Base-by-base conservation (phyloP, 1,284 basidiomycete species). In the Pulveroboletus sp. region DNA sequence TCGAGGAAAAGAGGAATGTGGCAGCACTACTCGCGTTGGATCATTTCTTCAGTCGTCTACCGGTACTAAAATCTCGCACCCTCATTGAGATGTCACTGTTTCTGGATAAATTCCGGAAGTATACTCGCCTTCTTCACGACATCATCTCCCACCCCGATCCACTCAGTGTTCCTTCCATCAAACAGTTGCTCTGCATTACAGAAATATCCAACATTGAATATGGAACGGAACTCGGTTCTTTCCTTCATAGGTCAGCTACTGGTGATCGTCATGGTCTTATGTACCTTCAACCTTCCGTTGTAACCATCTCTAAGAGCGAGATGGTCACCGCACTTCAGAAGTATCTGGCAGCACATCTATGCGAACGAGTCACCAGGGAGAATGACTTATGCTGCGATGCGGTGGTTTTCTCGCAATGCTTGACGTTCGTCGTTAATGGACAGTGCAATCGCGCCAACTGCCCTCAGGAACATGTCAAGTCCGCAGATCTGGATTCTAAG, bases 131-230 rank as follows among this genome's bases (percentile, higher is more conserved):
- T 17, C 61, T 83, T 7, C 60, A 68, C 28, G 52, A 65, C 2
- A 38, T 77, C 44, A 65, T 67, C 9, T 62, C 58, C 18, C 48
- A 67, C 5, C 15, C 54, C 17, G 65, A 77, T 40, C 74, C 75
- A 5, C 62, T 69, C 44, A 43, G 62, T 0, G 52, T 53, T 28
- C 20, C 49, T 0, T 59, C 58, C 0, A 64, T 77, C 24, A 72
- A 62, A 36, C 72, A 63, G 38, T 52, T 84, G 2, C 80, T 84
- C 54, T 72, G 72, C 9, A 74, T 82, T 26, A 58, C 56, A 8
- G 58, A 61, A 8, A 59, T 66, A 14, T 62, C 64, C 5, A 65
- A 70, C 48, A 67, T 68, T 3, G 63, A 67, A n/a, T 69, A 72
- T 51, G 3, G 62, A 2, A 33, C 78, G n/a, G 62, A 52, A 1